A percentile compares a stretch with the other conserved stretches of the same genome.
These are phyloP conservation scores for Dryas drummondii DNA, from an alignment of 306 rosid genomes.

Conservation along the genomic window DNA sequence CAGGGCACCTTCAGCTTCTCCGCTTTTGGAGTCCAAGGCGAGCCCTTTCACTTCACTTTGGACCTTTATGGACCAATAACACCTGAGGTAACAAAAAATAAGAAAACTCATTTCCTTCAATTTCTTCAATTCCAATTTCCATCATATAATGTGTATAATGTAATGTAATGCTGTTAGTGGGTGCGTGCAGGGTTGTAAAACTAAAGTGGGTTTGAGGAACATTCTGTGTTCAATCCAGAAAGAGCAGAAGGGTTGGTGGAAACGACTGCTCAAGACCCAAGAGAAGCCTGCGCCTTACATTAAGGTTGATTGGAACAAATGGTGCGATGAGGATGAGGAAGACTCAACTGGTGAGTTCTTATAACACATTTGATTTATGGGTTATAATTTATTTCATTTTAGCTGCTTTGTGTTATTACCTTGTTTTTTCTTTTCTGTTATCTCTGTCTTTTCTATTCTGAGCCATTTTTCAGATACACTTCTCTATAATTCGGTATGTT, in stretches of 20 bases:
- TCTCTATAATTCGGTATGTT: neutral
- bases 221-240: constrained; percentile 74
- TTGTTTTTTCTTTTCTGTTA: neutral
- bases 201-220: constrained; percentile 68
- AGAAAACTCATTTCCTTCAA: too few species aligned
- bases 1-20: constrained; percentile 75
- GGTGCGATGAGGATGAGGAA: constrained; percentile 86
- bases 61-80: constrained; percentile 62
- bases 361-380: neutral
- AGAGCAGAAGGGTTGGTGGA: constrained; percentile 81
- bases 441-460: neutral
- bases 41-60: constrained; percentile 60
- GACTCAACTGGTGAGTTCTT: constrained; percentile 53
- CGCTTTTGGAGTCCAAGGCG: constrained; percentile 61
- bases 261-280: constrained; percentile 70
- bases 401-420: constrained; percentile 6
- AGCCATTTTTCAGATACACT: neutral
- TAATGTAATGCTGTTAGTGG: too few species aligned
- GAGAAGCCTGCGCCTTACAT: constrained; percentile 83
- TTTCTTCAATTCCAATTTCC: too few species aligned
- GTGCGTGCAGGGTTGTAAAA: constrained; percentile 55
- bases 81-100: constrained; percentile 42
- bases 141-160: too few species aligned
- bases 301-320: constrained; percentile 83
- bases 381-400: constrained; percentile 4